phyloP scores from a whole-genome alignment of 345 rosid species.

The Kernera saxatilis region DNA sequence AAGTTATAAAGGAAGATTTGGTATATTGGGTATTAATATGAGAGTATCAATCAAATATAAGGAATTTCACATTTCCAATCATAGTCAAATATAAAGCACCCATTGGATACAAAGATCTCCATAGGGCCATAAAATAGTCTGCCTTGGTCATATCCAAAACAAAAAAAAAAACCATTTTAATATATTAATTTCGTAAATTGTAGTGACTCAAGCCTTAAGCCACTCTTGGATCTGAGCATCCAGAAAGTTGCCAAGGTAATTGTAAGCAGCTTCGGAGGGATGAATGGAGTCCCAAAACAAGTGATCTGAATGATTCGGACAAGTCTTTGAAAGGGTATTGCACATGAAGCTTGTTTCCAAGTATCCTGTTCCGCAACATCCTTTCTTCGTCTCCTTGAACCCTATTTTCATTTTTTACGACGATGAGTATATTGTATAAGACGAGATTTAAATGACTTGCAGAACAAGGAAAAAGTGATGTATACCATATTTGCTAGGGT shows the following conservation, averaged over 20 bases:
- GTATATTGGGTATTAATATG: background rate
- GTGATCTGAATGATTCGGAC: conserved; percentile 27
- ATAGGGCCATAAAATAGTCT: background rate
- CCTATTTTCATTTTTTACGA: conserved; percentile 25
- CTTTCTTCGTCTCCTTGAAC: conserved; percentile 36
- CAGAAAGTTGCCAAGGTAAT: conserved; percentile 12
- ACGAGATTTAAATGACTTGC: background rate
- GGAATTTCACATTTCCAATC: background rate
- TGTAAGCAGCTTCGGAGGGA: conserved; percentile 38
- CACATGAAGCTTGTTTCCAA: conserved; percentile 36
- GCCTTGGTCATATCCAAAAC: background rate
- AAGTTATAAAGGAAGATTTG: background rate
- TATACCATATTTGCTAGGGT: conserved; percentile 41
- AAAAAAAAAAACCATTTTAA: background rate
- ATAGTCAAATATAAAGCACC: background rate
- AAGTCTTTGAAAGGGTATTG: conserved; percentile 21
- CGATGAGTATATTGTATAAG: background rate
- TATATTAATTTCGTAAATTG: conserved; percentile 6
- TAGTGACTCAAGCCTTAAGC: conserved; percentile 35
- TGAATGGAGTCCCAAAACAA: conserved; percentile 49
- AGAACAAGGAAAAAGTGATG: background rate
- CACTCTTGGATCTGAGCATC: conserved; percentile 53
- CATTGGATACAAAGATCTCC: background rate
- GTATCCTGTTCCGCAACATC: conserved; percentile 45
- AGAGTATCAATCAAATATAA: background rate